Conservation (phyloP, 176 grass and related monocot genomes). For the Lolium multiflorum region DNA sequence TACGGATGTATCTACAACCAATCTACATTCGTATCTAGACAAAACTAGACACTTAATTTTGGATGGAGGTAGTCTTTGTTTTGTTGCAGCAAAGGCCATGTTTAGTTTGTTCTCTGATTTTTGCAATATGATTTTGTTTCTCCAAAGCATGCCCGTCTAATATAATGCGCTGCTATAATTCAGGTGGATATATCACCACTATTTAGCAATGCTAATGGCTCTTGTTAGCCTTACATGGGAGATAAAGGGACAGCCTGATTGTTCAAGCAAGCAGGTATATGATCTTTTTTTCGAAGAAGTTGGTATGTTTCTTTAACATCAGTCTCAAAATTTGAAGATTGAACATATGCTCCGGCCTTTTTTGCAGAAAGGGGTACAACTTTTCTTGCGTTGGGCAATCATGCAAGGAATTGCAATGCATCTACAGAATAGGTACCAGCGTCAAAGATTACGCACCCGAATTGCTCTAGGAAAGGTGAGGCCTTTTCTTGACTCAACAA, state of each 20-base stretch:
- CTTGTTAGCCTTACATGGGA: slow-evolving; percentile 99
- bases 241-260: slow-evolving; percentile 92
- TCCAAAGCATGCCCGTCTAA: slow-evolving; percentile 13
- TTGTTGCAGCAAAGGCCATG: neutral
- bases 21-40: too few relatives aligned
- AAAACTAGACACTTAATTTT: too few relatives aligned
- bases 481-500: slow-evolving; percentile 17
- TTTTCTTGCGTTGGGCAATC: slow-evolving; percentile 93
- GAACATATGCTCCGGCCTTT: slow-evolving; percentile 25
- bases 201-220: slow-evolving; percentile 96
- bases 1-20: too few relatives aligned
- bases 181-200: slow-evolving; percentile 99
- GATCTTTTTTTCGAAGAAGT: neutral
- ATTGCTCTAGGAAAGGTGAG: slow-evolving; percentile 97
- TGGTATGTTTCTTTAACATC: neutral
- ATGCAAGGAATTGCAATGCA: slow-evolving; percentile 99
- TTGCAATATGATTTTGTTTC: neutral
- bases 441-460: slow-evolving; percentile 95
- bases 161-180: slow-evolving; percentile 21
- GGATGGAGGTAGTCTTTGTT: neutral
- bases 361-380: slow-evolving; percentile 84
- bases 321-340: neutral
- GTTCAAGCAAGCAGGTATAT: slow-evolving; percentile 86
- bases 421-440: slow-evolving; percentile 98
- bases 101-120: neutral